Evolutionary conservation across 176 grass and related monocot genomes (phyloP), one percentile per base, ranked within the genome.

Genomic region (Zoysia pacifica): DNA sequence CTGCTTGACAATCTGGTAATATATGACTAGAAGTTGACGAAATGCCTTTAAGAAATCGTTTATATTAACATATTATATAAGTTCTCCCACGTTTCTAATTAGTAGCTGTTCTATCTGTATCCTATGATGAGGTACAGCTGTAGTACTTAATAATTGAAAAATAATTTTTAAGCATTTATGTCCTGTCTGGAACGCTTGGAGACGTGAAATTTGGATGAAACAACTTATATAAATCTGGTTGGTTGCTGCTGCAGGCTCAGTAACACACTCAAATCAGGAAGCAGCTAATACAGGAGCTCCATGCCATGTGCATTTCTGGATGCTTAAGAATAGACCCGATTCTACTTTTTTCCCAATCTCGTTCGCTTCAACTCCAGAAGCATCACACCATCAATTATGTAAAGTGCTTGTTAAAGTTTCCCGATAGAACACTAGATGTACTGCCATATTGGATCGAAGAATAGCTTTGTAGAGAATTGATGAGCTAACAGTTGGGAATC

Each of bases 231-330:
- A 16, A 69, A 73, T 46, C n/a, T 56, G 36, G 16, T 64, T 73
- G 10, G n/a, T 61, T 89, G 7, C 73, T 79, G 65, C 46, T 90
- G 85, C 89, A 97, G 94, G 94, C 94, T 97, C 81, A 94, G 94
- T 88, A 97, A 97, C 69, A 88, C 91, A 60, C 86, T 94, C 6
- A 94, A 93, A 75, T 90, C 92, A 9, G 90, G 92, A 90, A 87
- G 94, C 81, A 83, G 92, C 81, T 91, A 93, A 89, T 85, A 60
- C 76, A 84, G 73, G 65, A 70, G 70, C 58, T 9, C 61, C 9
- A 53, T 73, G 56, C 73, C n/a, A 19, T 68, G 80, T 38, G 74
- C 86, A 79, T 74, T 74, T 61, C 67, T 73, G 60, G 73, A 82
- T 54, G 83, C 45, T 73, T 78, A 86, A 67, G 46, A 63, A 68